Evolutionary conservation across 2,329 filamentous ascomycete genomes (phyloP).

Genomic region (Cercospora beticola): DNA sequence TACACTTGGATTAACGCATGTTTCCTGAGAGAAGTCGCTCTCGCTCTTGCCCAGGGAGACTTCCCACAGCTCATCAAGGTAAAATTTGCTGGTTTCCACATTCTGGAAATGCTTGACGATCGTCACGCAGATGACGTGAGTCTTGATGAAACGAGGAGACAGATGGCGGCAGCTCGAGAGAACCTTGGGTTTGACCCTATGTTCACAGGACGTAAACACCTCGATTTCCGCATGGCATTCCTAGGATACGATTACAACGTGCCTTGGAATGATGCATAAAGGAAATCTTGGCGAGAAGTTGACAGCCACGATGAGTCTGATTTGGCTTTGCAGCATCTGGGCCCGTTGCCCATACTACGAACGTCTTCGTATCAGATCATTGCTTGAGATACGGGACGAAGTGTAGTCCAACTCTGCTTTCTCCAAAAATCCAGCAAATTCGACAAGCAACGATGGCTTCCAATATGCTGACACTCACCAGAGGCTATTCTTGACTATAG

Average conservation of each 20-base stretch:
- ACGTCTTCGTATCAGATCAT: too few species aligned
- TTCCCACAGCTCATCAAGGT: background rate
- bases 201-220: background rate
- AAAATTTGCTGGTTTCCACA: background rate
- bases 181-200: background rate
- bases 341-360: background rate
- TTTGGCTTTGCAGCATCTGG: background rate
- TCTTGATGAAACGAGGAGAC: background rate
- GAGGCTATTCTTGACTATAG: background rate
- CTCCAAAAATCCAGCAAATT: too few species aligned
- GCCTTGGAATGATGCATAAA: background rate
- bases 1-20: background rate
- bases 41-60: background rate
- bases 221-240: background rate
- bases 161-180: background rate
- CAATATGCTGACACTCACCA: background rate
- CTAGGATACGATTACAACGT: background rate
- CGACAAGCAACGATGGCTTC: background rate
- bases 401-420: too few species aligned
- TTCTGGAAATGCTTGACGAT: background rate
- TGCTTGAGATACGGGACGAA: too few species aligned
- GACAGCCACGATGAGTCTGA: background rate
- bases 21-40: background rate
- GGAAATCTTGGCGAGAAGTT: background rate
- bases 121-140: background rate